Evolutionary conservation across 2,329 filamentous ascomycete species (phyloP).

Genomic region (Pestalotiopsis sp.): DNA sequence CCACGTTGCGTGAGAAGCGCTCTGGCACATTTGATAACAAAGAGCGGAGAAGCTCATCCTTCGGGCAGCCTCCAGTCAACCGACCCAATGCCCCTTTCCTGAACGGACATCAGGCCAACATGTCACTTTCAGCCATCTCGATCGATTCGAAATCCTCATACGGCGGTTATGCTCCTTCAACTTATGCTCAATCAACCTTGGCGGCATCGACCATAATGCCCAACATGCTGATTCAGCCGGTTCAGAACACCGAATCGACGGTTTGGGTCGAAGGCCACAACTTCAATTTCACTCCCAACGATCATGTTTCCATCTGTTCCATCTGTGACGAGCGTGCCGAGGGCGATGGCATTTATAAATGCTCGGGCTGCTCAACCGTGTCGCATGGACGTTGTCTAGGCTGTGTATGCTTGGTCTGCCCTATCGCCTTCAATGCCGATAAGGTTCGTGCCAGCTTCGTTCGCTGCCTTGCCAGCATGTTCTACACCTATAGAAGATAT

Average conservation of each 20-base stretch:
- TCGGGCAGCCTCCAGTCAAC: constrained; percentile 71
- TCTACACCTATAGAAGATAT: constrained; percentile 69
- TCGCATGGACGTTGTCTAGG: constrained; percentile 65
- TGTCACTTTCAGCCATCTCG: constrained; percentile 62
- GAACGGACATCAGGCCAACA: constrained; percentile 61
- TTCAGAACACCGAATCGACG: constrained; percentile 76
- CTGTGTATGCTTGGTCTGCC: constrained; percentile 65
- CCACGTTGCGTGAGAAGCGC: constrained; percentile 88
- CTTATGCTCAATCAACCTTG: constrained; percentile 84
- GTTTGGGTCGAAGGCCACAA: constrained; percentile 88
- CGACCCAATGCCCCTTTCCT: constrained; percentile 76
- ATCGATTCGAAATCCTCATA: constrained; percentile 72
- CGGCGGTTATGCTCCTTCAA: constrained; percentile 77
- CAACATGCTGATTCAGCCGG: constrained; percentile 77
- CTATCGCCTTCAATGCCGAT: constrained; percentile 63
- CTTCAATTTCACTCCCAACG: constrained; percentile 65
- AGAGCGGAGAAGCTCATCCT: constrained; percentile 90
- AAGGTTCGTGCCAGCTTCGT: constrained; percentile 66
- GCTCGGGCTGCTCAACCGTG: constrained; percentile 63
- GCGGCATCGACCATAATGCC: constrained; percentile 88
- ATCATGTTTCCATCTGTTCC: constrained; percentile 65
- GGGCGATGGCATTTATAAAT: constrained; percentile 75
- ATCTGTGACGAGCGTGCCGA: constrained; percentile 77
- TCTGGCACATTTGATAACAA: constrained; percentile 81
- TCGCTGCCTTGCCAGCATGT: constrained; percentile 65